Evolutionary conservation across 768 basidiomycete genomes (phyloP), one percentile per base, ranked within the genome.

Genomic region (Lanmaoa rubissima): DNA sequence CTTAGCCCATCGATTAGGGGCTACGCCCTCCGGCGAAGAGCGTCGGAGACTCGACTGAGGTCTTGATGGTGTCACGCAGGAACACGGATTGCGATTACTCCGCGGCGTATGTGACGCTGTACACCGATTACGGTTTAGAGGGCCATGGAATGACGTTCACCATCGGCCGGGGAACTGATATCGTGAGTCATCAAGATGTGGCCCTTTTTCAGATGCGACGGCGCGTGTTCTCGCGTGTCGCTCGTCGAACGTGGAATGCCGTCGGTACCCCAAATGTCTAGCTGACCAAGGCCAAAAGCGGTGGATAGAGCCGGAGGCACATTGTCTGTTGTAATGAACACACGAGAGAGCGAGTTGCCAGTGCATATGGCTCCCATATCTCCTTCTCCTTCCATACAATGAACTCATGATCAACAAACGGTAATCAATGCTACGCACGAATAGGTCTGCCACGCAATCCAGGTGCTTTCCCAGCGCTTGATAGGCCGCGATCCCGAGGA

Each of bases 81-180:
- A 94, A 95, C 74, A 88, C 88, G 12, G 90, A 92, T 55, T 94
- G 92, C 74, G 95, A 96, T 74, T 95, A 94, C 73, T 94, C 92
- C 8, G 90, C 93, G 2, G 94, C 94, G 1, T 95, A 94, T 69
- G 81, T 94, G 41, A 82, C 83, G 12, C 75, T 98, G 48, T 73
- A 81, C 55, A 95, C 89, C 1, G 62, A 69, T 38, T 74, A 83
- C 28, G 78, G 82, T 55, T 82, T 93, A 47, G 79, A 85, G 44
- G 91, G 92, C 14, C 84, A 92, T 67, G 92, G 90, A 46, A 89
- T 92, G 92, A 92, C 92, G 16, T 94, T 95, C 69, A 93, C 92
- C 7, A 94, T 93, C 63, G 92, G 93, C 0, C 85, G 94, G 28
- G 95, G 93, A 24, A 96, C 93, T 64, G 94, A 96, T 59, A 93